phyloP scores from a whole-genome alignment of 306 rosid species.

The Clitoria ternatea region DNA sequence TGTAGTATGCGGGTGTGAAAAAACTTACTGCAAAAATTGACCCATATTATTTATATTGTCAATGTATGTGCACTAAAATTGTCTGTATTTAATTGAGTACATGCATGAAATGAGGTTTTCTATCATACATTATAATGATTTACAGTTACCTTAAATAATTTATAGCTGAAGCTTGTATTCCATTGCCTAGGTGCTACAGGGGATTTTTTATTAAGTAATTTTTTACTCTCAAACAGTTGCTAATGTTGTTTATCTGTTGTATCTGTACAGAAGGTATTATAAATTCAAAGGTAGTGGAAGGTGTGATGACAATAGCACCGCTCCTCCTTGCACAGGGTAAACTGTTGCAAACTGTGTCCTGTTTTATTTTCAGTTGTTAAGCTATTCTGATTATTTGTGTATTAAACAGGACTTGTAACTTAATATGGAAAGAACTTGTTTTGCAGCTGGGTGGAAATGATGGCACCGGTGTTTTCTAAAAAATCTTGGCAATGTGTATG shows the following conservation, averaged over 20 bases:
- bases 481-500: slow-evolving; percentile 83
- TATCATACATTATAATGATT: background rate
- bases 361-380: slow-evolving; percentile 8
- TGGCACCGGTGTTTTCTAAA: slow-evolving; percentile 93
- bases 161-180: background rate
- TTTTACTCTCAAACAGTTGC: background rate
- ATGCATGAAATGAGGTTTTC: background rate
- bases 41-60: background rate
- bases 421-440: slow-evolving; percentile 22
- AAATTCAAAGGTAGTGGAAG: slow-evolving; percentile 69
- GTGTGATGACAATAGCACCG: slow-evolving; percentile 61
- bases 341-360: background rate
- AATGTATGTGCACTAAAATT: background rate
- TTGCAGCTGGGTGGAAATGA: slow-evolving; percentile 97
- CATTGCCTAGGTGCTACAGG: background rate
- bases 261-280: slow-evolving; percentile 65
- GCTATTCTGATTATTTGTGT: background rate
- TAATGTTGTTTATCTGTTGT: slow-evolving; percentile 17
- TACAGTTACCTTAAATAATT: slow-evolving; percentile 1
- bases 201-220: background rate
- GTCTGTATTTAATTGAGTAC: background rate
- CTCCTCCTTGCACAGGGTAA: slow-evolving; percentile 93
- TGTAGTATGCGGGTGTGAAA: background rate
- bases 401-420: slow-evolving; percentile 10
- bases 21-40: background rate